phyloP scores from a whole-genome alignment of 1,284 basidiomycete species.

The Naganishia albida region DNA sequence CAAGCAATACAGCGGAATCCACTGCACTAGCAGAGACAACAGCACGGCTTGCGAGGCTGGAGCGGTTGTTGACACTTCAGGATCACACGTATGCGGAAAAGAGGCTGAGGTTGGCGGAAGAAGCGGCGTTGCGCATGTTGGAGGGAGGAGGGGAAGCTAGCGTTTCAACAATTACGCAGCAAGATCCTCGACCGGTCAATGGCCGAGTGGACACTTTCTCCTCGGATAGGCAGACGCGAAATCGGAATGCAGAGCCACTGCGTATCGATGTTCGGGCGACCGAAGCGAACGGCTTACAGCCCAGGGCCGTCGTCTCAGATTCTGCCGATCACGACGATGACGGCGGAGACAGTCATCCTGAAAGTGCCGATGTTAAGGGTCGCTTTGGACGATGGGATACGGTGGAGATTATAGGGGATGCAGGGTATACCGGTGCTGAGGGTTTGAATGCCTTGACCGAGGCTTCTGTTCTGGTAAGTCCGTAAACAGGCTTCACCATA shows the following conservation, averaged over 20 bases:
- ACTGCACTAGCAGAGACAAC: slow-evolving; percentile 29
- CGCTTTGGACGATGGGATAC: slow-evolving; percentile 20
- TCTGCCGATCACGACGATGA: slow-evolving; percentile 16
- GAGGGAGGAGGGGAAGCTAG: slow-evolving; percentile 7
- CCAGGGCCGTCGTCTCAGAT: too few species aligned
- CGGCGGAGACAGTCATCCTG: slow-evolving; percentile 5
- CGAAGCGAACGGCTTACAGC: neutral
- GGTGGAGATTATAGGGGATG: slow-evolving; percentile 31
- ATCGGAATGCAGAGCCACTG: neutral
- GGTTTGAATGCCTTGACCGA: slow-evolving; percentile 29
- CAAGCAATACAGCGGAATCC: neutral
- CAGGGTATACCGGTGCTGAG: slow-evolving; percentile 29
- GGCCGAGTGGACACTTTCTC: too few species aligned
- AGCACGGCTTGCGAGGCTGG: slow-evolving; percentile 27
- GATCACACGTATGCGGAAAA: slow-evolving; percentile 32
- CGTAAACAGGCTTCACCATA: too few species aligned
- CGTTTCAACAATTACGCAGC: too few species aligned
- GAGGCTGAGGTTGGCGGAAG: slow-evolving; percentile 28
- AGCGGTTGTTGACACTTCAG: slow-evolving; percentile 28
- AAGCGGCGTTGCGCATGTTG: slow-evolving; percentile 28
- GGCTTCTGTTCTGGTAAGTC: slow-evolving; percentile 23
- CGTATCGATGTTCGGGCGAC: slow-evolving; percentile 10
- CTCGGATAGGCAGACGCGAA: neutral
- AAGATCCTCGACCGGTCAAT: too few species aligned
- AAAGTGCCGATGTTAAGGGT: slow-evolving; percentile 21